A percentile compares a stretch with the other conserved stretches of the same genome.
Evolutionary conservation across 352 stramenopile species (phyloP).

Genomic region (Globisporangium cylindrosporum): DNA sequence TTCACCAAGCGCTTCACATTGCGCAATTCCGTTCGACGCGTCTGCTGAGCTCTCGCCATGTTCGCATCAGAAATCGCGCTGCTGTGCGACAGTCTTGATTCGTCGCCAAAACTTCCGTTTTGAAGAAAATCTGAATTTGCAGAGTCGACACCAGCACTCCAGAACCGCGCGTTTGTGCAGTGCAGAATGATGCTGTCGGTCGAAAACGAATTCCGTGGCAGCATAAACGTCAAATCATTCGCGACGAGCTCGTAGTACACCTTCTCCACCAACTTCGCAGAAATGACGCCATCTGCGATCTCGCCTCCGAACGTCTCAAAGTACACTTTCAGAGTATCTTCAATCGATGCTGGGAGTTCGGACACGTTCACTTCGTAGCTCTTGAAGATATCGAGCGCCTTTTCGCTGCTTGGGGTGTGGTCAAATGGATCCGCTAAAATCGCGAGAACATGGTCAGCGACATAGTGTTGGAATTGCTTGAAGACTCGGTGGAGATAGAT

Average conservation of each 20-base stretch:
- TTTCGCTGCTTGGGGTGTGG: conserved; percentile 26
- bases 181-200: conserved; percentile 69
- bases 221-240: conserved; percentile 77
- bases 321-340: conserved; percentile 40
- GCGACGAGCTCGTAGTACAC: conserved; percentile 66
- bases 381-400: conserved; percentile 30
- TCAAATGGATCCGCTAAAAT: conserved; percentile 29
- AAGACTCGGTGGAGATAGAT: conserved; percentile 83
- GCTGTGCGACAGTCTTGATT: conserved; percentile 41
- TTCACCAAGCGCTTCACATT: conserved; percentile 78
- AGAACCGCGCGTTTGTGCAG: conserved; percentile 71
- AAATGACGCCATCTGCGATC: conserved; percentile 2
- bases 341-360: conserved; percentile 33
- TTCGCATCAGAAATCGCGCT: conserved; percentile 36
- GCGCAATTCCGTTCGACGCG: conserved; percentile 54
- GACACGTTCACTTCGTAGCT: conserved; percentile 32
- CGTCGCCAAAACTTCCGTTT: conserved; percentile 67
- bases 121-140: conserved; percentile 72
- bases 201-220: conserved; percentile 80
- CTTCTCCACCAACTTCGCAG: neutral
- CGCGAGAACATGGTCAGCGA: conserved; percentile 51
- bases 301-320: conserved; percentile 21
- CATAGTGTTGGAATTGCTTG: conserved; percentile 83
- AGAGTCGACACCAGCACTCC: conserved; percentile 63
- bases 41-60: conserved; percentile 56